Conservation (phyloP, 106 monocot species). For the Phalaenopsis aphrodite region DNA sequence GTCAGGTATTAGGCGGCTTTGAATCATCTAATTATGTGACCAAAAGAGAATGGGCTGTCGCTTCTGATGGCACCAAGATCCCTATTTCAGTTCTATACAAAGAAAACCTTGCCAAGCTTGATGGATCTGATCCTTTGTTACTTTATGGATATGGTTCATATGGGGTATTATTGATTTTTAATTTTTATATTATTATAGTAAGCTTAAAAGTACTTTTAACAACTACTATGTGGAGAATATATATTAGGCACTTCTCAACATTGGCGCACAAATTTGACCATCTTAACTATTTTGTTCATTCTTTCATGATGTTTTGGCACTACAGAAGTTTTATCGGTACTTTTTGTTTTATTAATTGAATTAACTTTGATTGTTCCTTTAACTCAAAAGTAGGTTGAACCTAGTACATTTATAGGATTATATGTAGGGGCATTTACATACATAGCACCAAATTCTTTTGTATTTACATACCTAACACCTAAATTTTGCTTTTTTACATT, state of each 20-base stretch:
- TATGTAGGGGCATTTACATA: too few relatives aligned
- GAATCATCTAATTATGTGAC: conserved; percentile 82
- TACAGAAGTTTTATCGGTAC: not conserved
- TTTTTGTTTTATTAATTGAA: not conserved
- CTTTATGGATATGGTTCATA: conserved; percentile 98
- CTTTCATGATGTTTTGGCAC: not conserved
- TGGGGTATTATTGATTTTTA: conserved; percentile 42
- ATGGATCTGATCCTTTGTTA: conserved; percentile 82
- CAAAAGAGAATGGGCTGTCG: conserved; percentile 93
- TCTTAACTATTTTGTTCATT: not conserved
- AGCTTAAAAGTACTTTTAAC: not conserved
- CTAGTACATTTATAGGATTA: too few relatives aligned
- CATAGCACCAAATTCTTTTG: too few relatives aligned
- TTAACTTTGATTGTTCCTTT: not conserved
- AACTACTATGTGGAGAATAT: not conserved
- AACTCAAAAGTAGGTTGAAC: not conserved
- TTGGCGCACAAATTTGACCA: not conserved
- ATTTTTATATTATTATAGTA: not conserved
- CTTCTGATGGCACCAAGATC: conserved; percentile 71
- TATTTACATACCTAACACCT: too few relatives aligned
- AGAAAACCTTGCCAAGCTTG: conserved; percentile 77
- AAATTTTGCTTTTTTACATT: too few relatives aligned
- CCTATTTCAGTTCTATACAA: conserved; percentile 88
- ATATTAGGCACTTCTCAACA: too few relatives aligned
- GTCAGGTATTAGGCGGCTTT: conserved; percentile 85